Percentiles rank a stretch among this genome's conserved stretches.
Conservation (phyloP, 148 eudicot species). For the Chenopodium album region DNA sequence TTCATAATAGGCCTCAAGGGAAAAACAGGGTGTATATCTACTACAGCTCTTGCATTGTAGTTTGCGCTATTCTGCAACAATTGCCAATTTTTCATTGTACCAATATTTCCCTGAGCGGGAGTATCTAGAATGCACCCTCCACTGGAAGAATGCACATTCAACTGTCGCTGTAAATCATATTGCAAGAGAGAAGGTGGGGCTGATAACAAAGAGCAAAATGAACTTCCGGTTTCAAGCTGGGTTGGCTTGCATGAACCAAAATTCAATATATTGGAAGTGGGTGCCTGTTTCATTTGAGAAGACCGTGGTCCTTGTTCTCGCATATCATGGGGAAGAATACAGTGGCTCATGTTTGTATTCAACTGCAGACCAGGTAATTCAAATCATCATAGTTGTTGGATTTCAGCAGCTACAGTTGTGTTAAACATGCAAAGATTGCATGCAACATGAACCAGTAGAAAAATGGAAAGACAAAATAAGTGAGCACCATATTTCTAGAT, state of each 20-base stretch:
- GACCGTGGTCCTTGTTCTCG: conserved; percentile 33
- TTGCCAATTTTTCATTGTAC: conserved; percentile 24
- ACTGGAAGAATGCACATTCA: conserved; percentile 24
- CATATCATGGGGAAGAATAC: conserved; percentile 25
- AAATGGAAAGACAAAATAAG: background rate
- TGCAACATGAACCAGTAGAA: conserved; percentile 7
- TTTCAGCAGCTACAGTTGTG: background rate
- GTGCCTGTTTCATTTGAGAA: conserved; percentile 29
- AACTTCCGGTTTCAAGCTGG: conserved; percentile 38
- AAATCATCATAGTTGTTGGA: conserved; percentile 15
- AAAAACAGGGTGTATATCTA: conserved; percentile 27
- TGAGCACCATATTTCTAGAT: background rate
- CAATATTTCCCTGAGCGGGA: conserved; percentile 24
- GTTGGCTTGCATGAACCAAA: conserved; percentile 30
- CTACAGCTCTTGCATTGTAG: conserved; percentile 24
- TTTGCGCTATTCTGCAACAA: conserved; percentile 33
- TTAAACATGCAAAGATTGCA: background rate
- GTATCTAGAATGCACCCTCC: conserved; percentile 22
- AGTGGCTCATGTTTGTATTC: conserved; percentile 24
- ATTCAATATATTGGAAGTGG: conserved; percentile 33
- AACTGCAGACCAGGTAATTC: conserved; percentile 27
- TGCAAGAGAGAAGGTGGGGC: conserved; percentile 35
- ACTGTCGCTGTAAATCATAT: conserved; percentile 34
- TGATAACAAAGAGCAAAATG: conserved; percentile 47
- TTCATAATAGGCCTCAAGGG: conserved; percentile 23